Base-by-base conservation (phyloP, 148 eudicot species). In the Amaranthus cruentus region DNA sequence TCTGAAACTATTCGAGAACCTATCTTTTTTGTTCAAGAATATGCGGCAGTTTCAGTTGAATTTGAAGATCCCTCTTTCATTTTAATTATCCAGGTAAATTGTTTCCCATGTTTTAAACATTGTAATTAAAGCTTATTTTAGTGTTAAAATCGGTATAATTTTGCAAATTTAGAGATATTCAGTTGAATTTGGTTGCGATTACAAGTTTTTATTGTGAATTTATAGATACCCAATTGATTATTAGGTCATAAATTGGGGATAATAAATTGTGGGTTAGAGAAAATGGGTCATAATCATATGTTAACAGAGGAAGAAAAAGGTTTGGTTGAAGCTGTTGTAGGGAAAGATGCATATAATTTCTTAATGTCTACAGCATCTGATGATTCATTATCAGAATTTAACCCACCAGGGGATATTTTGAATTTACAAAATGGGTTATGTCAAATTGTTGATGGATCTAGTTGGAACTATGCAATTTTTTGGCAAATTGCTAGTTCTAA, bases 401-500 rank as follows among this genome's bases (percentile, higher is more conserved):
- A 84, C n/a, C 79, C 85, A 0, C 68, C 84, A 1, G 84, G 78
- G 56, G 87, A 85, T n/a, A 89, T 90, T 76, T 81, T 92, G 78
- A 87, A 91, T 75, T 82, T 86, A 49, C 93, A 88, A 76, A 70
- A 90, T 51, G 84, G 89, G 55, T 78, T 95, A 7, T 78, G 81
- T 75, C 86, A 86, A 81, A 84, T 92, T 63, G 87, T 92, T 78
- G 96, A 92, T 73, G 96, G 92, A 2, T 87, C 94, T 43, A 77
- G 83, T 76, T 95, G 96, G 97, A 87, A 81, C 59, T 91, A 95
- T 69, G 96, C 96, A 9, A 89, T 95, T 49, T 90, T 85, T 79
- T 95, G 99, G 99, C 97, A 90, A 60, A 87, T 92, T 61, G 87
- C 91, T 55, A 84, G 88, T 71, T 86, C 96, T 6, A 95, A 89